A percentile compares a stretch with the other conserved stretches of the same genome.
Evolutionary conservation across 2,329 filamentous ascomycete species (phyloP).

Genomic region (Aphanocladium album): DNA sequence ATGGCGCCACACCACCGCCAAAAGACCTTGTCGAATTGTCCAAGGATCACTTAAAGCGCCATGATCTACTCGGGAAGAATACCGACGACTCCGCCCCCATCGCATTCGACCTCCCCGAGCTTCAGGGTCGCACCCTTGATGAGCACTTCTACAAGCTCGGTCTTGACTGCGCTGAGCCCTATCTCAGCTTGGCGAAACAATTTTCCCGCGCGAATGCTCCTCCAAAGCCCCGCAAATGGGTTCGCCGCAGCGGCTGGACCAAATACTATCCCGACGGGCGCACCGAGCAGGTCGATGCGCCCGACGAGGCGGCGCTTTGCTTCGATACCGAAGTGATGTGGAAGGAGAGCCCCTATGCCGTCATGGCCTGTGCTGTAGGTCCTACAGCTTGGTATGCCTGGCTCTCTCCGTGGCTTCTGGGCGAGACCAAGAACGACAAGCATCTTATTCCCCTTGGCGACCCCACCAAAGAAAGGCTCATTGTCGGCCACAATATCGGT

Average conservation of each 20-base stretch:
- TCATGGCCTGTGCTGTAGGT: conserved; percentile 93
- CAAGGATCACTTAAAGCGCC: conserved; percentile 73
- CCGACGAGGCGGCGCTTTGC: conserved; percentile 75
- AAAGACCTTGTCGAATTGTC: conserved; percentile 73
- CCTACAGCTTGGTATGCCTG: conserved; percentile 94
- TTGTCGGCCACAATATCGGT: conserved; percentile 93
- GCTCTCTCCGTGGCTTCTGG: conserved; percentile 92
- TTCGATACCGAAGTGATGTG: conserved; percentile 98
- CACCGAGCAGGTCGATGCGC: conserved; percentile 65
- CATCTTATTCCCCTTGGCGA: conserved; percentile 88
- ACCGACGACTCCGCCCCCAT: conserved; percentile 72
- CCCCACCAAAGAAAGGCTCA: conserved; percentile 63
- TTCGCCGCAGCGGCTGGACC: conserved; percentile 81
- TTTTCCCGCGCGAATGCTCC: conserved; percentile 62
- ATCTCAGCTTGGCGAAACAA: conserved; percentile 66
- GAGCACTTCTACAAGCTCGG: conserved; percentile 92
- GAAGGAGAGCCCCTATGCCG: conserved; percentile 85
- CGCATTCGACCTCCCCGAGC: conserved; percentile 74
- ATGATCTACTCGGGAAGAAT: conserved; percentile 87
- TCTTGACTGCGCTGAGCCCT: conserved; percentile 81
- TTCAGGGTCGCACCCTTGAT: conserved; percentile 78
- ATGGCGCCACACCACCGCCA: conserved; percentile 51
- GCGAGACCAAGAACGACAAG: conserved; percentile 68
- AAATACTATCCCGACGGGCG: conserved; percentile 76
- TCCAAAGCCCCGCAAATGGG: conserved; percentile 65